Base-by-base conservation (phyloP, 345 rosid genomes). In the Gossypium arboreum region DNA sequence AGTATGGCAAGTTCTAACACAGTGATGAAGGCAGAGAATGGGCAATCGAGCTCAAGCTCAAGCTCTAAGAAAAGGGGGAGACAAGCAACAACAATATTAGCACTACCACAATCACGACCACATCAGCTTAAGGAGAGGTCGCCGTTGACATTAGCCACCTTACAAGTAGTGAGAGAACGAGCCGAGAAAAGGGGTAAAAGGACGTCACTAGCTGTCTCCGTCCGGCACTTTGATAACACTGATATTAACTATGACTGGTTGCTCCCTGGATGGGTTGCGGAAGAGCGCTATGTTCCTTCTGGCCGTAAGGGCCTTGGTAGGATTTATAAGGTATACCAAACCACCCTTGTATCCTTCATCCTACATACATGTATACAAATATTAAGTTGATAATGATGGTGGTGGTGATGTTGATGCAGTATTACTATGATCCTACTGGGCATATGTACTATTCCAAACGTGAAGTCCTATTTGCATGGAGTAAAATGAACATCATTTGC, bases 341-440 rank as follows among this genome's bases (percentile, higher is more conserved):
- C 41, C 41, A 5, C 1, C 41, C 41, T 34, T 34, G 7, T 34
- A 34, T 34, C 1, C 7, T 34, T 34, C 7, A 34, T 34, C 41
- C 7, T 48, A 2, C 27, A 20, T 57, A 8, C 6, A 56, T 18
- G 2, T 0, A 10, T 55, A 6, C n/a, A 7, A 50, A 50, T n/a
- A 18, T 55, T 4, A 56, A 18, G 27, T 2, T 68, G 43, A 50
- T 34, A 12, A 39, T 67, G 51, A 2, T 45, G 50, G 12, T 45
- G 3, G 12, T 34, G 41, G 41, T 34, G 41, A 34, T 34, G 41
- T 34, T 34, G 41, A 5, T 61, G 51, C 54, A 76, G 83, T 74
- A 34, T 27, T 74, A 71, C 43, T 68, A 81, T 34, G 84, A 84
- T 61, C 86, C 81, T 34, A 2, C 22, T 2, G 83, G 81, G 16